Conservation (phyloP, 805 yeast genomes). For the Saturnispora serradocipensis region DNA sequence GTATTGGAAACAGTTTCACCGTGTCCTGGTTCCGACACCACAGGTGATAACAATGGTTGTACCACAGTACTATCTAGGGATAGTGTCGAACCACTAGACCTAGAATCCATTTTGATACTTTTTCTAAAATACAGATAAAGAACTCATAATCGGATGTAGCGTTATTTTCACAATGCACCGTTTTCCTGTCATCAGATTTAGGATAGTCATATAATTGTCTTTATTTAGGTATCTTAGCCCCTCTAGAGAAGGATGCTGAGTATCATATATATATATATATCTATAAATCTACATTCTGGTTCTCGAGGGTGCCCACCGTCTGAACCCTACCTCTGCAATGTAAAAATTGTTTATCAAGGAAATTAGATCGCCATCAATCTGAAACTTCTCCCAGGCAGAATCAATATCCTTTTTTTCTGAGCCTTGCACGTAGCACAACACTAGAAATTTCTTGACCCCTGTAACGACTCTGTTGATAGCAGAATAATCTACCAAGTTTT, state of each 20-base stretch:
- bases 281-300: slow-evolving; percentile 52
- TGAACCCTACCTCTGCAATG: slow-evolving; percentile 58
- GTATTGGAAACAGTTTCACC: neutral
- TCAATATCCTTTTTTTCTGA: slow-evolving; percentile 31
- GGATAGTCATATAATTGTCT: neutral
- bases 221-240: neutral
- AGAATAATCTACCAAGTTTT: slow-evolving; percentile 50
- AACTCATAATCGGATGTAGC: neutral
- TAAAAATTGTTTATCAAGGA: slow-evolving; percentile 32
- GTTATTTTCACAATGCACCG: neutral
- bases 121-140: neutral
- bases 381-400: slow-evolving; percentile 9
- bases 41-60: slow-evolving; percentile 1
- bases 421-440: slow-evolving; percentile 55
- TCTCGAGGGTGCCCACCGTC: slow-evolving; percentile 80
- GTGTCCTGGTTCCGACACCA: neutral
- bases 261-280: neutral
- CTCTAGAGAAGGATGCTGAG: neutral
- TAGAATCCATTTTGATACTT: neutral
- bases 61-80: neutral
- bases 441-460: slow-evolving; percentile 73
- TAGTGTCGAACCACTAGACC: neutral
- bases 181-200: neutral
- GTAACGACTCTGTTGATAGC: slow-evolving; percentile 73
- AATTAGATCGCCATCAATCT: slow-evolving; percentile 13